Base-by-base conservation (phyloP, 2,329 filamentous ascomycete genomes). In the Helotiales sp. region DNA sequence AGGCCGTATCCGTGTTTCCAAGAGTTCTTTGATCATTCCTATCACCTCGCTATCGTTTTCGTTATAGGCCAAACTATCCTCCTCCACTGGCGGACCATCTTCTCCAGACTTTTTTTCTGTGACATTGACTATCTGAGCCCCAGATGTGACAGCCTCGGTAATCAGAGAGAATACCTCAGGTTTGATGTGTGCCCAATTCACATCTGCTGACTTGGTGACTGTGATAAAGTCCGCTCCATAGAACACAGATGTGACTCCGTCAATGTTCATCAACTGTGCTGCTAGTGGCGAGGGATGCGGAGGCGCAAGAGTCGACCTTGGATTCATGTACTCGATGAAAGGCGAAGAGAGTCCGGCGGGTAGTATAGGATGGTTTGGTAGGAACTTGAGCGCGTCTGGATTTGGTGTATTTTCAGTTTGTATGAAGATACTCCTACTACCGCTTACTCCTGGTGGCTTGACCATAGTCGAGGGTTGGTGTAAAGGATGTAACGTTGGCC, bases 211-310 rank as follows among this genome's bases (percentile, higher is more conserved):
- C 75, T 99, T 99, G 42, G 90, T 97, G 33, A 99, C 89, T 12
- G 95, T 99, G 75, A 99, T 98, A 78, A 96, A 98, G 73, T 99
- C 93, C 31, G 85, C 78, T 52, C 93, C 95, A 75, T 96, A 97
- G 76, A 98, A 98, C 22, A 99, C 90, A 1, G 91, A 88, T 2
- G 89, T 93, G n/a, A 98, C 89, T 44, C 95, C 95, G 71, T 98
- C 95, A 61, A 97, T 89, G 72, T 91, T 93, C 81, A 98, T 88
- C 52, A 99, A 83, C 73, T 92, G 87, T 31, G 93, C 89, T 5
- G 95, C 95, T 40, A 99, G 84, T 17, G 91, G 93, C 19, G 93
- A 98, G 3, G 93, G 91, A 72, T 97, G 85, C 1, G 93, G 93
- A 22, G 93, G 89, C 25, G 91, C 83, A 63, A 98, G 86, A 3